Evolutionary conservation across 352 stramenopile genomes (phyloP), one percentile per base, ranked within the genome.

Genomic region (Pythium monospermum): DNA sequence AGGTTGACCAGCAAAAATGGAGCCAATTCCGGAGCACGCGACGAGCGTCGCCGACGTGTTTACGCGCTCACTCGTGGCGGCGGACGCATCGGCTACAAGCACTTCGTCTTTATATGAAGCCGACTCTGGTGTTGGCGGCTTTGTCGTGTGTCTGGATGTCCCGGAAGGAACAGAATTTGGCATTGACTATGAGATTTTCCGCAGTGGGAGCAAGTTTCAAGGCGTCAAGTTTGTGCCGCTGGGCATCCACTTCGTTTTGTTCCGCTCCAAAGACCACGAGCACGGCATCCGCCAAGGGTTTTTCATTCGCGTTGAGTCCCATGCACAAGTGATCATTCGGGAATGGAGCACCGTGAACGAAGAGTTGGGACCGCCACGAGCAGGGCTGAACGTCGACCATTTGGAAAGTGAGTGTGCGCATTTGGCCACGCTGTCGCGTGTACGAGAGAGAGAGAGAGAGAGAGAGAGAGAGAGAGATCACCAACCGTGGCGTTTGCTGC

Each of bases 101-200:
- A 8, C 19, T 13, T 25, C 40, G 0, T 49, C 13, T 36, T 30
- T 18, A 39, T 37, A 33, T 40, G 46, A 46, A 60, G 53, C 18
- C 23, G 38, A 28, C 30, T 43, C 38, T 23, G 22, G 32, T 11
- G 46, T 83, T 25, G 79, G 82, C 32, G 80, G 80, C 37, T 89
- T 89, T 42, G 60, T 94, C 30, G 80, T 94, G 53, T 94, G 83
- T 61, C 64, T 94, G 28, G 77, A 90, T 35, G 81, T 94, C n/a
- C 83, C 83, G 10, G 36, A 66, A 43, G 68, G 52, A 42, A 92
- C 77, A 6, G 83, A 94, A 62, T 90, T 94, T 32, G 83, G 83
- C 47, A 66, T 94, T 41, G 83, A 94, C 66, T 94, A 94, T 57
- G 77, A 92, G 49, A 69, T 91, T 15, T 94, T 91, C 55, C 78